Conservation (phyloP, 805 yeast species). For the Candida patagonica region DNA sequence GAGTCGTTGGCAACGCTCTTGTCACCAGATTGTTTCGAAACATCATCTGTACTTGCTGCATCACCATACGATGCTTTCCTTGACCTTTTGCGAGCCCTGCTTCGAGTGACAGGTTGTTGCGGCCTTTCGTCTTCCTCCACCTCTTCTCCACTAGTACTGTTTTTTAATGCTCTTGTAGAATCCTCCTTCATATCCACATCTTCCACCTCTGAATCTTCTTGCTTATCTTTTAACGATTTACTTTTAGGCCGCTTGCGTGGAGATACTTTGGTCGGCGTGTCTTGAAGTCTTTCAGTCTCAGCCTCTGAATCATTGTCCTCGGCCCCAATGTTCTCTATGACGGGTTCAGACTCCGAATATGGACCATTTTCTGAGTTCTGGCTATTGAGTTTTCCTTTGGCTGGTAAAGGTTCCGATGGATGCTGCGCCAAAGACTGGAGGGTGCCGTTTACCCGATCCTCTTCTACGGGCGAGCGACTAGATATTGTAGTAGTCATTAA, state of each 20-base stretch:
- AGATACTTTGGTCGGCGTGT: constrained; percentile 14
- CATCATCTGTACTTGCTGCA: constrained; percentile 2
- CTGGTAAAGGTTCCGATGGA: not conserved
- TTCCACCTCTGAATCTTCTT: constrained; percentile 13
- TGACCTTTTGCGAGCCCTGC: constrained; percentile 2
- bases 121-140: not conserved
- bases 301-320: constrained; percentile 58
- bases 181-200: constrained; percentile 9
- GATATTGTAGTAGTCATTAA: not conserved
- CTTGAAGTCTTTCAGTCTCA: constrained; percentile 80
- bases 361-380: not conserved
- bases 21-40: constrained; percentile 20
- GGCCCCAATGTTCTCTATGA: not conserved
- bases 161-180: not conserved
- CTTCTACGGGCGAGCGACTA: not conserved
- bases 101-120: not conserved
- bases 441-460: not conserved
- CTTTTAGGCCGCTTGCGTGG: constrained; percentile 13
- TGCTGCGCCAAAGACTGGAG: not conserved
- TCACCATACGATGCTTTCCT: not conserved
- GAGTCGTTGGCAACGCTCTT: constrained; percentile 11
- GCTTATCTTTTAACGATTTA: constrained; percentile 13
- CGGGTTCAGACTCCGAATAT: not conserved
- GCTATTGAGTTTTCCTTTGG: not conserved
- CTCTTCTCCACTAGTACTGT: not conserved